Evolutionary conservation across 2,329 filamentous ascomycete genomes (phyloP), one percentile per base, ranked within the genome.

Genomic region (Chaetomium sp.): DNA sequence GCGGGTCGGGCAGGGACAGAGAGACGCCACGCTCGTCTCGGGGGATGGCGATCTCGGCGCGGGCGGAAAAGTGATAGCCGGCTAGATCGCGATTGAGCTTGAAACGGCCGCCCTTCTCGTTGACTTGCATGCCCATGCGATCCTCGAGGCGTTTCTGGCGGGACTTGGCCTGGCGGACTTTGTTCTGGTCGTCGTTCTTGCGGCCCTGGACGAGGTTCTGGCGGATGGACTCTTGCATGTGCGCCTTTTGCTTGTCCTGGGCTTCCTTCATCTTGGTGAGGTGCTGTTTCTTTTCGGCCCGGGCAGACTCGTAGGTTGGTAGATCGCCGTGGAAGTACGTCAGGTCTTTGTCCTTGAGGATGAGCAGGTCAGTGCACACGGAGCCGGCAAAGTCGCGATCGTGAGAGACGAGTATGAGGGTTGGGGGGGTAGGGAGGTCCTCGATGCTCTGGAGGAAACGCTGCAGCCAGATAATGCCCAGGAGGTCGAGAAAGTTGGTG

Each of bases 401-500:
- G 71, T 95, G 90, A 0, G 89, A 94, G 2, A 94, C 89, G 1
- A 94, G 74, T 12, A 95, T 75, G 1, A 94, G 76, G 0, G 89
- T 94, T 0, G 81, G 80, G 0, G 79, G 80, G 1, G 54, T 33
- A 42, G 49, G 38, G 0, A 76, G 71, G 19, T 82, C 78, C 4
- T 76, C 75, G 2, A 86, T 69, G 1, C 78, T 72, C 40, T 79
- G 74, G 8, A 95, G 79, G 65, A 91, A 86, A 10, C 79, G 79
- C 66, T 95, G 86, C 1, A 96, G 76, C 89, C 90, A 95, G 54
- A 95, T 82, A 55, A 95, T 91, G 1, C 88, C 88, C 0, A 91
- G 78, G 0, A 95, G 75, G 65, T 95, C 89, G 1, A 95, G 78
- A 66, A 89, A 95, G 66, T 95, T 95, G 37, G 89, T 95, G 0